phyloP scores from a whole-genome alignment of 2,329 filamentous ascomycete species.

The Colletotrichum orchidophilum region DNA sequence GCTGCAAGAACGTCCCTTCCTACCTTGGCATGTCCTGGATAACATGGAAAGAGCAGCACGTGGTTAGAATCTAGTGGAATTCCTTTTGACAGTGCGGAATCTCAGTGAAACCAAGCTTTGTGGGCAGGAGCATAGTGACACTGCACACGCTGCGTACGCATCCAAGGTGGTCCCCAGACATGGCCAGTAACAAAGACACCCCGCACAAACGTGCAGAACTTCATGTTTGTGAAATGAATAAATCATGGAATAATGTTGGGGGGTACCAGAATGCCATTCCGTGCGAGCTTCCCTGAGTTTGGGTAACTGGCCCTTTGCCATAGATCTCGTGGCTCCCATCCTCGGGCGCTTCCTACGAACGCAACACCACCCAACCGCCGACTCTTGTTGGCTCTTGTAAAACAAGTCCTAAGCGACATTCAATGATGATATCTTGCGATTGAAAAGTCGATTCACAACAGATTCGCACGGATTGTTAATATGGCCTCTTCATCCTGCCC shows the following conservation, averaged over 20 bases:
- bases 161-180: not conserved
- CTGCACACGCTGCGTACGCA: not conserved
- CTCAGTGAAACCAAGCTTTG: not conserved
- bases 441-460: not conserved
- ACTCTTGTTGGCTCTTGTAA: not conserved
- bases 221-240: not conserved
- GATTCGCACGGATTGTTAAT: not conserved
- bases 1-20: not conserved
- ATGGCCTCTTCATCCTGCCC: not conserved
- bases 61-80: not conserved
- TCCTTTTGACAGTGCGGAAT: not conserved
- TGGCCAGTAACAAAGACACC: not conserved
- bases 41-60: not conserved
- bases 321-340: too few species aligned
- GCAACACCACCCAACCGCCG: not conserved
- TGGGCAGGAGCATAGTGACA: not conserved
- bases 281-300: too few species aligned
- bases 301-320: not conserved
- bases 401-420: not conserved
- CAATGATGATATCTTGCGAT: too few species aligned
- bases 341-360: not conserved
- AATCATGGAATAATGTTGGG: fast-evolving
- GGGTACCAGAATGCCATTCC: fast-evolving
- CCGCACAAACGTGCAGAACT: not conserved
- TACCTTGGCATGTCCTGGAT: not conserved